These are phyloP conservation scores for Tetrapisispora nanseiensis DNA, from an alignment of 805 yeast genomes.

Conservation along the genomic window DNA sequence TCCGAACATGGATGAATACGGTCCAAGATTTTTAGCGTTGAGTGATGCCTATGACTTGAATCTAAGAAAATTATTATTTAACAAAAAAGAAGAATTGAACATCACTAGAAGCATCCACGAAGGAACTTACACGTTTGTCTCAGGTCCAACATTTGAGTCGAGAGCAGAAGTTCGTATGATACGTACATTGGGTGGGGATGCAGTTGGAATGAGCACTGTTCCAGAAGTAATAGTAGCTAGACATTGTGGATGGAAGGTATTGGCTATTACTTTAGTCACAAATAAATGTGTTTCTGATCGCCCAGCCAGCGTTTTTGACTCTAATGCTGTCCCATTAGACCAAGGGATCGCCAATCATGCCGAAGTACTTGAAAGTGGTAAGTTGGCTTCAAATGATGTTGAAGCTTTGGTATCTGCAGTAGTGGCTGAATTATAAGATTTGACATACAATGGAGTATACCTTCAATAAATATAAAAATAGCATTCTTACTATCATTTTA, in stretches of 20 bases:
- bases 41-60: slow-evolving; percentile 82
- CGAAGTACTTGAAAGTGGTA: slow-evolving; percentile 83
- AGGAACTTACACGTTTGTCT: slow-evolving; percentile 74
- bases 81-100: slow-evolving; percentile 41
- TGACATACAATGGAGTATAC: no score
- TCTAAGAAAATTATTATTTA: slow-evolving; percentile 52
- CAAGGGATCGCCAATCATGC: slow-evolving; percentile 81
- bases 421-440: slow-evolving; percentile 36
- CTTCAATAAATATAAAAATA: neutral
- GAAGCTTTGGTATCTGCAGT: slow-evolving; percentile 57
- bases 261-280: slow-evolving; percentile 81
- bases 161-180: slow-evolving; percentile 85
- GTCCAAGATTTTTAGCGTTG: slow-evolving; percentile 80
- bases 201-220: slow-evolving; percentile 96
- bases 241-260: slow-evolving; percentile 71
- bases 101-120: slow-evolving; percentile 60
- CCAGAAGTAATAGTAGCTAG: slow-evolving; percentile 92
- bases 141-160: slow-evolving; percentile 92
- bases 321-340: slow-evolving; percentile 42
- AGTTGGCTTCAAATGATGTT: slow-evolving; percentile 72
- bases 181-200: slow-evolving; percentile 70
- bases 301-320: slow-evolving; percentile 58
- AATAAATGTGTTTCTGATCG: slow-evolving; percentile 65
- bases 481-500: neutral
- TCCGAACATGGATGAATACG: slow-evolving; percentile 66